Evolutionary conservation across 2,329 filamentous ascomycete species (phyloP).

Genomic region (Zasmidium cellare): DNA sequence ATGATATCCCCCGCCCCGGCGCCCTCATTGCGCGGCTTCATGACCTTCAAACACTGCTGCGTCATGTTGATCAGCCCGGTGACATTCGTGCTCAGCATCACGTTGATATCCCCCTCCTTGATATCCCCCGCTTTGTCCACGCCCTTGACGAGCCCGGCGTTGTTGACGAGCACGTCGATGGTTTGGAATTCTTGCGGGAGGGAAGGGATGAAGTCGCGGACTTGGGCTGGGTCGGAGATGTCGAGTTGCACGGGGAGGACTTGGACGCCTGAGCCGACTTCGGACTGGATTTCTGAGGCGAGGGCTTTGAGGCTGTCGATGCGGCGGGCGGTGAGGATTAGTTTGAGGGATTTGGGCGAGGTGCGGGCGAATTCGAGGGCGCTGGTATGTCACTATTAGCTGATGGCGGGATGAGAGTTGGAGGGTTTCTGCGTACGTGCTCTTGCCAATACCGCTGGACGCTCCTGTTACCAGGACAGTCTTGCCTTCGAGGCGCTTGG

Average conservation of each 20-base stretch:
- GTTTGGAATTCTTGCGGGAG: conserved; percentile 81
- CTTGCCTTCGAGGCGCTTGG: conserved; percentile 82
- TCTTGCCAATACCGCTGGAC: conserved; percentile 84
- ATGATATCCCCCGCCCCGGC: conserved; percentile 89
- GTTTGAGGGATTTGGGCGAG: conserved; percentile 72
- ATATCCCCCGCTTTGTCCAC: conserved; percentile 85
- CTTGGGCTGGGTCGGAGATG: conserved; percentile 75
- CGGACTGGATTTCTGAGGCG: conserved; percentile 71
- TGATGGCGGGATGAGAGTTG: not conserved
- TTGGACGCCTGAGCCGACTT: conserved; percentile 77
- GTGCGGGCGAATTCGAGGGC: conserved; percentile 94
- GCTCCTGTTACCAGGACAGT: conserved; percentile 90
- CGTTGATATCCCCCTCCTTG: conserved; percentile 73
- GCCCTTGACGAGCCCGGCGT: conserved; percentile 89
- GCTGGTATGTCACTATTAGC: not conserved
- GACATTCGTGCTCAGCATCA: conserved; percentile 93
- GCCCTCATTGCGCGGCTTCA: conserved; percentile 58
- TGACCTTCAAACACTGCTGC: conserved; percentile 81
- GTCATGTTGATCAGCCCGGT: conserved; percentile 96
- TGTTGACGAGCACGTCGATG: conserved; percentile 90
- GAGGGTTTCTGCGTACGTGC: conserved; percentile 41
- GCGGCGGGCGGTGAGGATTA: conserved; percentile 86
- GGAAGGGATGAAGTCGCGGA: conserved; percentile 68
- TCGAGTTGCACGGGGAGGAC: conserved; percentile 83
- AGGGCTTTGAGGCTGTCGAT: conserved; percentile 75